Evolutionary conservation across 2,329 filamentous ascomycete genomes (phyloP), one percentile per base, ranked within the genome.

Genomic region (Cladosporium sp.): DNA sequence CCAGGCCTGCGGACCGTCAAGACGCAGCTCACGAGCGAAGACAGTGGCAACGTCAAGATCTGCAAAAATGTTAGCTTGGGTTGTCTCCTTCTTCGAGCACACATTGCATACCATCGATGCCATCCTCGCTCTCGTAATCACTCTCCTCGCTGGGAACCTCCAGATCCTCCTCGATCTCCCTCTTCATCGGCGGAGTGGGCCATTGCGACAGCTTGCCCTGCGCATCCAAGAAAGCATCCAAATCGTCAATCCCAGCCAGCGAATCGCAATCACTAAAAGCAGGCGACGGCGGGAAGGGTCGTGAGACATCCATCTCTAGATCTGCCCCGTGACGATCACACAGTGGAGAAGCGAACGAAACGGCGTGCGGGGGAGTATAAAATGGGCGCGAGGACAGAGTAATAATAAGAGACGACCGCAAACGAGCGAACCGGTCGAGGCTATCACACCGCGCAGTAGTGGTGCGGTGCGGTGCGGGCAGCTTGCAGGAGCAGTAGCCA

Each of bases 161-260:
- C 16, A 67, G 46, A 4, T 65, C 62, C 30, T 72, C 69, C 21
- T 69, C 58, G 10, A 67, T 28, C 30, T 63, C 66, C 63, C 66
- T 63, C 65, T 69, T 70, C 66, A 67, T 60, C 10, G 70, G 71
- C 36, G 75, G 75, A 18, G 74, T 76, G 4, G 73, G 72, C 54
- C 71, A 73, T 36, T 68, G 66, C n/a, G 74, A 75, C 51, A 77
- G 66, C 28, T 59, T 58, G 54, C 71, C 71, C 65, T 73, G 69
- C 6, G 69, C 63, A 26, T 70, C 71, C 34, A 76, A 70, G 39
- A 71, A 75, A 11, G 74, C 74, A 58, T 77, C 74, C 34, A 76
- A 68, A 58, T 75, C 74, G 16, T 74, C 71, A 26, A 71, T 72
- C 53, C 68, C 71, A 58, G 69, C 72, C 23, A 76, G 68, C 34